These are phyloP conservation scores for Suillus bovinus DNA, from an alignment of 768 basidiomycete genomes.

Conservation along the genomic window DNA sequence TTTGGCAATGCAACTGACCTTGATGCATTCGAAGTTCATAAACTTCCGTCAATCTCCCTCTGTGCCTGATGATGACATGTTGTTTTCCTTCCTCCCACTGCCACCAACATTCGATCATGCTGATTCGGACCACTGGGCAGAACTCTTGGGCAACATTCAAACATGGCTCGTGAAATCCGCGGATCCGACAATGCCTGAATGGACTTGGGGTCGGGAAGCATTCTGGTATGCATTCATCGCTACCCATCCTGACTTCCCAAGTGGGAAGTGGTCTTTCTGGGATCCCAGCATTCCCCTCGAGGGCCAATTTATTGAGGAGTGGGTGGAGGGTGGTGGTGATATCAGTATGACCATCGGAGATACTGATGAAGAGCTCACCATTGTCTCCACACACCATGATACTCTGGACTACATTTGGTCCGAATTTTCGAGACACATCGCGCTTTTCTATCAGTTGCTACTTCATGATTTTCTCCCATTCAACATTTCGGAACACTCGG, in stretches of 20 bases:
- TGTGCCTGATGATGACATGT: background rate
- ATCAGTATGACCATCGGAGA: no score
- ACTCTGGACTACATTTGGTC: no score
- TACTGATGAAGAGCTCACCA: no score
- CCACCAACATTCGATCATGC: slow-evolving; percentile 3
- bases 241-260: slow-evolving; percentile 4
- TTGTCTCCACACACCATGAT: no score
- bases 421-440: no score
- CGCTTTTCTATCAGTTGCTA: no score
- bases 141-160: slow-evolving; percentile 4
- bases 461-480: no score
- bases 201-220: slow-evolving; percentile 3
- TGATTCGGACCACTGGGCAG: slow-evolving; percentile 2
- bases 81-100: slow-evolving; percentile 5
- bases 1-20: background rate
- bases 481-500: no score
- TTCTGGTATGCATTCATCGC: slow-evolving; percentile 6
- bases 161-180: background rate
- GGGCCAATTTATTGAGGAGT: slow-evolving; percentile 2
- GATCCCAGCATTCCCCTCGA: slow-evolving; percentile 7
- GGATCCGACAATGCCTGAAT: background rate
- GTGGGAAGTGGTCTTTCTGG: background rate
- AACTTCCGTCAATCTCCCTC: background rate
- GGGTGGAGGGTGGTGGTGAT: background rate
- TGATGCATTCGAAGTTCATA: background rate